Evolutionary conservation across 1,284 basidiomycete species (phyloP).

Genomic region (Ganoderma resinaceum): DNA sequence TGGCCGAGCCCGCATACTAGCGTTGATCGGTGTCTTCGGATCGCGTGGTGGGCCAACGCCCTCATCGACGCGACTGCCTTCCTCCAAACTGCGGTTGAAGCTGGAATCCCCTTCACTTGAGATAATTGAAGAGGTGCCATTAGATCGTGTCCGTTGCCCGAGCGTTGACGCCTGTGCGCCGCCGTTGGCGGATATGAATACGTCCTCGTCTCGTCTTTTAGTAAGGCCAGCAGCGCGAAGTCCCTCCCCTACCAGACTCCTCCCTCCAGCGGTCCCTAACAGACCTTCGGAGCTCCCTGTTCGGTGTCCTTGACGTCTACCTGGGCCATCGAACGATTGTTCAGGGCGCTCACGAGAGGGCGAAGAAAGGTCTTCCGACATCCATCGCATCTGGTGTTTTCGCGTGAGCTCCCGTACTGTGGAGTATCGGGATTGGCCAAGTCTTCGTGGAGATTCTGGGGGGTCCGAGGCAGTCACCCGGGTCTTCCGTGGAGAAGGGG

Average conservation of each 20-base stretch:
- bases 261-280: constrained; percentile 48
- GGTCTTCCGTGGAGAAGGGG: constrained; percentile 34
- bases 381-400: constrained; percentile 59
- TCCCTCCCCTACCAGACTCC: constrained; percentile 72
- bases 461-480: constrained; percentile 37
- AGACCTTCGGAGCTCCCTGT: constrained; percentile 73
- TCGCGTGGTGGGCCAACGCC: constrained; percentile 29
- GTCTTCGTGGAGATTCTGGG: constrained; percentile 37
- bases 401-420: constrained; percentile 54
- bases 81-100: constrained; percentile 16
- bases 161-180: constrained; percentile 14
- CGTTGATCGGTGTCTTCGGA: constrained; percentile 36
- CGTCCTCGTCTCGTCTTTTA: constrained; percentile 49
- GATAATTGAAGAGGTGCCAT: constrained; percentile 30
- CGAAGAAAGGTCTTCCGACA: constrained; percentile 46
- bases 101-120: constrained; percentile 29
- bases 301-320: constrained; percentile 54
- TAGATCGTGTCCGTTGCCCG: constrained; percentile 34
- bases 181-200: constrained; percentile 42
- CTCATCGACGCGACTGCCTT: constrained; percentile 23
- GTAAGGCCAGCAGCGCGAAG: constrained; percentile 73
- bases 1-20: constrained; percentile 27
- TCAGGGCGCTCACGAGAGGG: constrained; percentile 40
- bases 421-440: constrained; percentile 46
- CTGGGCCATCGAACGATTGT: constrained; percentile 38